Base-by-base conservation (phyloP, 176 grass and related monocot genomes). In the Carex pumila region DNA sequence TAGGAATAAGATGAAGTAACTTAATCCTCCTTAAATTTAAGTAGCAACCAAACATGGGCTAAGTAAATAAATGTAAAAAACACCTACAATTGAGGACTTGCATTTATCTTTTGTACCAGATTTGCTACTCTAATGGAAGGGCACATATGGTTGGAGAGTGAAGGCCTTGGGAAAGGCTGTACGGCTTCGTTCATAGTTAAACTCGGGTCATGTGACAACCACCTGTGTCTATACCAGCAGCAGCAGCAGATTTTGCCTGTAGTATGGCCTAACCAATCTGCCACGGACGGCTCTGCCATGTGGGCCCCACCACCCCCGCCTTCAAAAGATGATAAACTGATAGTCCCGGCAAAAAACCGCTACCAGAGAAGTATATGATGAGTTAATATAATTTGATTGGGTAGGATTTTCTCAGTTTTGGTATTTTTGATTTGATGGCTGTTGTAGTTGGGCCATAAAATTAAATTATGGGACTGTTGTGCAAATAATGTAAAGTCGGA, bases 111-210 rank as follows among this genome's bases (percentile, higher is more conserved):
- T 25, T 25, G 25, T 25, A 61, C 39, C 83, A 99, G 96, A 85
- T 99, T 99, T 86, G 85, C 90, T 49, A 91, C 53, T 86, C 87
- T 99, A 43, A 99, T 99, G 96, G 93, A 92, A 89, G 96, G 96
- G 71, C 87, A 94, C 77, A 95, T 99, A 71, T 99, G 96, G 96
- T 32, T 99, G 7, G 96, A 99, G 32, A 99, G 96, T 21, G 93
- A 99, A 90, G 96, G 96, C 56, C 71, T 85, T 0, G 93, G 96
- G 82, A 99, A 92, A 82, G 96, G 96, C 66, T 99, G 96, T 78
- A 95, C 87, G 0, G 96, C 90, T 0, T 90, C 83, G 7, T 99
- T 99, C 13, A 62, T 95, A 39, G 45, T 99, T 60, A 93, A 92
- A 88, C 91, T 99, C 17, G 91, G 90, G 7, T 18, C 86, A 21